Evolutionary conservation across 2,329 filamentous ascomycete genomes (phyloP), one percentile per base, ranked within the genome.

Genomic region (Diaporthe capsici): DNA sequence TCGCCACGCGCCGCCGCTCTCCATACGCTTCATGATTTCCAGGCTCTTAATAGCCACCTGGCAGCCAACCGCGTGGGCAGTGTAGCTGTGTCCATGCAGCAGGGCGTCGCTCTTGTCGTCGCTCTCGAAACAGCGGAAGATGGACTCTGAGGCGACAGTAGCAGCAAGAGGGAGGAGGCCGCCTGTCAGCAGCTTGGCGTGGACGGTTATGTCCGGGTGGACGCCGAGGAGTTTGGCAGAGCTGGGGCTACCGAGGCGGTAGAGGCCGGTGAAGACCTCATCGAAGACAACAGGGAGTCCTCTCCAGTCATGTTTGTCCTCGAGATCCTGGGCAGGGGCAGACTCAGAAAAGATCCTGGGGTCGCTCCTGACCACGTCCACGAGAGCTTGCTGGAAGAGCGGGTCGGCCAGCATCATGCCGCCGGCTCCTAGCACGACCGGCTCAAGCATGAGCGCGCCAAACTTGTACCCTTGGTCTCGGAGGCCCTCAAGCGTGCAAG

Each of bases 41-140:
- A 97, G 82, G 1, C 91, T 92, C 70, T 91, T 90, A n/a, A 93
- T 87, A 0, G 93, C 95, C 0, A 97, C 94, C 60, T 93, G 90
- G 79, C 94, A 97, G 0, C 95, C 95, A 1, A 97, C 90, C 0
- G 95, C 89, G 82, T 97, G 94, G 0, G 95, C 95, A 0, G 95
- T 97, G 84, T 97, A 97, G 82, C 94, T 96, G 82, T 97, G 95
- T 0, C 95, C 95, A 79, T 97, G 95, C 4, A 97, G 86, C 7
- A 97, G 84, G 0, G 95, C 95, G 78, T 96, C 94, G 0, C 90
- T 91, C 84, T 97, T 97, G 67, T 95, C 92, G 1, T 90, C 86
- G 71, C 92, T 92, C 17, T 90, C 85, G 81, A 97, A 97, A 0
- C 91, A 90, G 1, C 90, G 81, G 82, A 95, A 97, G 61, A 97